Conservation (phyloP, 805 yeast genomes). For the Starmera dryadoides region DNA sequence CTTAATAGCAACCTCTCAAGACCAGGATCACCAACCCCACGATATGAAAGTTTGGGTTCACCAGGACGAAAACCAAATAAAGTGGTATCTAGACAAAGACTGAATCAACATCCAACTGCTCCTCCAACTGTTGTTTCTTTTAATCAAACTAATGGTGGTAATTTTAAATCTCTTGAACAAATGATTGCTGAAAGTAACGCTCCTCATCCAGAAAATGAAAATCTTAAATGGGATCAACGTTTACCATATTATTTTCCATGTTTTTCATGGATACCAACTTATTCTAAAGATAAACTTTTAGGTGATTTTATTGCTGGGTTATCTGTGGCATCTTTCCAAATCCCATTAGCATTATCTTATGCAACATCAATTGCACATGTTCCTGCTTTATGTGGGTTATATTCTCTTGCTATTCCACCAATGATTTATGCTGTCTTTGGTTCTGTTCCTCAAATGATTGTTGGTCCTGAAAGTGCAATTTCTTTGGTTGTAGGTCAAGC, state of each 20-base stretch:
- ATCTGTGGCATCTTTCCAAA: constrained; percentile 83
- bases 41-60: not conserved
- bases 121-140: not conserved
- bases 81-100: not conserved
- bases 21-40: not conserved
- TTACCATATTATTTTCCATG: constrained; percentile 64
- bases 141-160: not conserved
- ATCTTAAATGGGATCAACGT: constrained; percentile 15
- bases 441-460: constrained; percentile 81
- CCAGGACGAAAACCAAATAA: not conserved
- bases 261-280: constrained; percentile 57
- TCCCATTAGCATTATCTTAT: constrained; percentile 68
- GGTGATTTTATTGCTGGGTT: constrained; percentile 79
- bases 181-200: not conserved
- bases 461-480: constrained; percentile 88
- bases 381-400: constrained; percentile 73
- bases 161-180: not conserved
- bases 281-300: constrained; percentile 29
- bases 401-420: constrained; percentile 73
- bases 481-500: constrained; percentile 79
- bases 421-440: constrained; percentile 73
- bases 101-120: not conserved
- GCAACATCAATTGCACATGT: constrained; percentile 81
- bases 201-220: not conserved
- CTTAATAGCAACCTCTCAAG: not conserved